Evolutionary conservation across 306 rosid species (phyloP).

Genomic region (Vigna angularis): DNA sequence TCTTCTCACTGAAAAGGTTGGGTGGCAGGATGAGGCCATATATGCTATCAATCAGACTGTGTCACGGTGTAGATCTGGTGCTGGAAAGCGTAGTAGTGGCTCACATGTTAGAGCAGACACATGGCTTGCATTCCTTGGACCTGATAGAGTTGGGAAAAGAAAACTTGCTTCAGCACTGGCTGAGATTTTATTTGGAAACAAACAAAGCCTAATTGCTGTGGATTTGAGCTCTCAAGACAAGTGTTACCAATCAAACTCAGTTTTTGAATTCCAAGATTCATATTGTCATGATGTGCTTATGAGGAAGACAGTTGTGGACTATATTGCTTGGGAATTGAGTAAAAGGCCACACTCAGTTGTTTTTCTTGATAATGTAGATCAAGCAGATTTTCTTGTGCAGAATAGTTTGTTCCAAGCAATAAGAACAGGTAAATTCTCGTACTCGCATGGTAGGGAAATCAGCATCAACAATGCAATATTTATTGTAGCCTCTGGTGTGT

Average conservation of each 20-base stretch:
- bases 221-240: slow-evolving; percentile 64
- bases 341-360: slow-evolving; percentile 74
- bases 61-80: slow-evolving; percentile 57
- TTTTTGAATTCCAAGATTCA: slow-evolving; percentile 54
- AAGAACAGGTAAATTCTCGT: slow-evolving; percentile 74
- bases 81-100: slow-evolving; percentile 49
- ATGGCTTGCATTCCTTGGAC: slow-evolving; percentile 89
- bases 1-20: slow-evolving; percentile 64
- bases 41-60: slow-evolving; percentile 59
- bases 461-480: slow-evolving; percentile 67
- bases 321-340: slow-evolving; percentile 75
- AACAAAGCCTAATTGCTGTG: slow-evolving; percentile 64
- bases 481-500: slow-evolving; percentile 54
- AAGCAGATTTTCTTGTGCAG: slow-evolving; percentile 73
- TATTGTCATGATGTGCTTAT: slow-evolving; percentile 61
- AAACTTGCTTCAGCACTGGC: slow-evolving; percentile 77
- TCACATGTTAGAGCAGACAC: slow-evolving; percentile 65
- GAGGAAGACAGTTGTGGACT: slow-evolving; percentile 76
- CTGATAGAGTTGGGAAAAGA: slow-evolving; percentile 81
- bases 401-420: slow-evolving; percentile 74
- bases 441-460: slow-evolving; percentile 79
- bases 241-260: slow-evolving; percentile 43
- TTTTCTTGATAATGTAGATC: slow-evolving; percentile 74
- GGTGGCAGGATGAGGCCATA: slow-evolving; percentile 88
- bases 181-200: slow-evolving; percentile 62